Evolutionary conservation across 441 rosid genomes (phyloP), one percentile per base, ranked within the genome.

Genomic region (Cnidoscolus chayamansa): DNA sequence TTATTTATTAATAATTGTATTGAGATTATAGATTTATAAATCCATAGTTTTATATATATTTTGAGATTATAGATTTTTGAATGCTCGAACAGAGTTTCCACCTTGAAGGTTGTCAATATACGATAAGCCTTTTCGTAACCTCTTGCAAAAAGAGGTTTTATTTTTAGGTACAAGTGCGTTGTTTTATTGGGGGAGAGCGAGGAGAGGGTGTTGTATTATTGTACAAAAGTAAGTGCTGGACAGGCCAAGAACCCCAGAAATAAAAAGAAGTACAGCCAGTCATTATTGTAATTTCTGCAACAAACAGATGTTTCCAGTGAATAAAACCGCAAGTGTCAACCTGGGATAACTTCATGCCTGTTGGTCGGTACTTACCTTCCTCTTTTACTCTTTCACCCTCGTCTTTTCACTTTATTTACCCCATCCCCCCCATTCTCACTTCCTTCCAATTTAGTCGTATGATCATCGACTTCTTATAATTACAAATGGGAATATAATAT

Each of bases 241-340:
- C 40, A 63, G 25, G 66, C 15, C 50, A 40, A 37, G 1, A 37
- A 62, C 20, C 47, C 60, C 25, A 25, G 25, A 58, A 58, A 11
- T 10, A 37, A 8, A n/a, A 53, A 16, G 3, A 53, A n/a, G 50
- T 43, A 63, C 66, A 40, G 50, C 4, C 11, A 40, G 13, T 40
- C 66, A 63, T 63, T n/a, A 63, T 63, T 40, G 66, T 63, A 63
- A 63, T 43, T 62, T 40, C 51, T 40, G 50, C 51, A 63, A 40
- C 50, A 63, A 63, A 63, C 32, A 16, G 66, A 63, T 63, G 66
- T 40, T 63, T 37, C 48, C 66, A 40, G 50, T n/a, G 20, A 48
- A 45, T 19, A 32, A 9, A 35, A 20, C 56, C 10, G 69, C 84
- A 74, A 78, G 84, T 65, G 85, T 81, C 86, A 5, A 35, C 47